These are phyloP conservation scores for Didymellaceae sp. DNA, from an alignment of 2,329 filamentous ascomycete genomes.

Conservation along the genomic window DNA sequence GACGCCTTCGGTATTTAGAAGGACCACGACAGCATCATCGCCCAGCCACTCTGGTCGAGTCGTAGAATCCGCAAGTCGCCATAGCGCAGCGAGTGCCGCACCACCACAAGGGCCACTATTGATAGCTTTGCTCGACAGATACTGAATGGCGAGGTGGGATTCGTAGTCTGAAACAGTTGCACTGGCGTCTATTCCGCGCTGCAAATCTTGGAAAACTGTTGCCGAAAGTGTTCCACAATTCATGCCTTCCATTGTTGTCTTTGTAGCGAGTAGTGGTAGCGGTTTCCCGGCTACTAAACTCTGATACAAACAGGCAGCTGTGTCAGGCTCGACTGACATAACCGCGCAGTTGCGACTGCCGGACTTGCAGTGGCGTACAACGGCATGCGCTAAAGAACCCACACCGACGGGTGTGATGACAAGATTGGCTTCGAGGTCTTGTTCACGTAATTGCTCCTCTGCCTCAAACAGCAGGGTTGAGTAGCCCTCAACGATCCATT, in stretches of 20 bases:
- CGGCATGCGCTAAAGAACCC: constrained; percentile 74
- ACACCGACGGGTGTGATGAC: constrained; percentile 74
- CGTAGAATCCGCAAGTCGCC: constrained; percentile 51
- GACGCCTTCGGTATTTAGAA: constrained; percentile 71
- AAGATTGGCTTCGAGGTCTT: constrained; percentile 48
- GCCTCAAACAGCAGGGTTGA: constrained; percentile 73
- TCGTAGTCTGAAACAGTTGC: constrained; percentile 68
- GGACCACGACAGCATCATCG: constrained; percentile 63
- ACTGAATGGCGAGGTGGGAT: constrained; percentile 63
- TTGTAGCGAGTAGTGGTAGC: constrained; percentile 59
- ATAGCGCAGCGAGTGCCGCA: constrained; percentile 64
- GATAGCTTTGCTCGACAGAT: constrained; percentile 58
- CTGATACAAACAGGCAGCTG: constrained; percentile 63
- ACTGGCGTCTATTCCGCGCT: constrained; percentile 64
- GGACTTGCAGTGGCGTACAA: constrained; percentile 68
- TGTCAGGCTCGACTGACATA: constrained; percentile 74
- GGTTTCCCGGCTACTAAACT: constrained; percentile 59
- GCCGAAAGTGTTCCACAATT: constrained; percentile 73
- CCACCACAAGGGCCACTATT: constrained; percentile 69
- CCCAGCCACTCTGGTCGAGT: constrained; percentile 47
- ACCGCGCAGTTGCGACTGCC: constrained; percentile 50
- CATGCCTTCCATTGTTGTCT: constrained; percentile 77
- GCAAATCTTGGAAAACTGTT: constrained; percentile 68
- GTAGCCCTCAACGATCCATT: constrained; percentile 82
- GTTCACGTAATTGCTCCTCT: constrained; percentile 64